Evolutionary conservation across 352 stramenopile species (phyloP).

Genomic region (Globisporangium recalcitrans): DNA sequence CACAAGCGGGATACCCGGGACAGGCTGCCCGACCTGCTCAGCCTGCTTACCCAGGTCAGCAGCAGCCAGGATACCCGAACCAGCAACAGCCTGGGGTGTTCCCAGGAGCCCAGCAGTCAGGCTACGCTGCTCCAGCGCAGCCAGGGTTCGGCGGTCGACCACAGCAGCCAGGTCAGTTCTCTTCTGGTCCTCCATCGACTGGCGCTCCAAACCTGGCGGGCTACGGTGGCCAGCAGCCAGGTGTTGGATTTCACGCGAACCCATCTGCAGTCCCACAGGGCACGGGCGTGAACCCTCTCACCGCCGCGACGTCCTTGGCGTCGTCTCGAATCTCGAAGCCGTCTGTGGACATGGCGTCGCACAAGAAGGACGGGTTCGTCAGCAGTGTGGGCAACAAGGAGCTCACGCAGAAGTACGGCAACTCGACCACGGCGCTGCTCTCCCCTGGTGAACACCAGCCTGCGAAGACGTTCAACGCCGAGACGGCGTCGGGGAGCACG

Average conservation of each 20-base stretch:
- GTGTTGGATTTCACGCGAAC: conserved; percentile 34
- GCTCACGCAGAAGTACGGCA: conserved; percentile 84
- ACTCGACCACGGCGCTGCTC: conserved; percentile 53
- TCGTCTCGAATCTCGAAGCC: conserved; percentile 78
- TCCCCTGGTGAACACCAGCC: conserved; percentile 33
- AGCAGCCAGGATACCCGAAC: conserved; percentile 30
- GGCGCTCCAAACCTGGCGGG: conserved; percentile 20
- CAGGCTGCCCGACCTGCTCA: conserved; percentile 7
- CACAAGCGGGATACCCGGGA: conserved; percentile 23
- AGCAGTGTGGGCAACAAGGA: conserved; percentile 86
- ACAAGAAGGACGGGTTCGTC: conserved; percentile 81
- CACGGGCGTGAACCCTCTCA: conserved; percentile 66
- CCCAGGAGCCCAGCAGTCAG: conserved; percentile 13
- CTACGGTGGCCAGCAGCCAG: conserved; percentile 25
- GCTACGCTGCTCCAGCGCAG: conserved; percentile 37
- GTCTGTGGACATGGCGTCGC: conserved; percentile 75
- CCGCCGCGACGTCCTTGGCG: conserved; percentile 39
- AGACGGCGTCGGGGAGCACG: conserved; percentile 56
- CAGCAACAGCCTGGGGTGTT: conserved; percentile 29
- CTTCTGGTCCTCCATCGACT: conserved; percentile 50
- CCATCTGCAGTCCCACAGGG: conserved; percentile 44
- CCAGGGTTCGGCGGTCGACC: conserved; percentile 28
- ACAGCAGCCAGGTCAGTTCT: conserved; percentile 33
- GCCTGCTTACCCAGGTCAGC: conserved; percentile 15
- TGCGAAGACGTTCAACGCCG: conserved; percentile 39